Conservation (phyloP, 805 yeast species). For the Ogataea haglerorum region DNA sequence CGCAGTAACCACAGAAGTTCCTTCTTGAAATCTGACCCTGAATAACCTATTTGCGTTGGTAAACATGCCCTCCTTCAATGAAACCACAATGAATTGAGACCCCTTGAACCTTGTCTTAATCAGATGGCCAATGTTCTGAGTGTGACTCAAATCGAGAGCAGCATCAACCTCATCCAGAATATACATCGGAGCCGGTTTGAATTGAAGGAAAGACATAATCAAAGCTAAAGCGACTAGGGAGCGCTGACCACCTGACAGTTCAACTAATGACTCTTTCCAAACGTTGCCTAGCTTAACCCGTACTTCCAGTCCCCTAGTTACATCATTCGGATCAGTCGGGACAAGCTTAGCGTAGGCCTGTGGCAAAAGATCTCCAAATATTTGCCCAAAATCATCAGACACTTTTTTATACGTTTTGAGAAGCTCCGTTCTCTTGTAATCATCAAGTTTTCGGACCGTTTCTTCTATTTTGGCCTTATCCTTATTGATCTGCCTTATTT, state of each 20-base stretch:
- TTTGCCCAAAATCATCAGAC: constrained; percentile 81
- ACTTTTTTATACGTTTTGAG: constrained; percentile 85
- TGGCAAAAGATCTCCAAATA: constrained; percentile 84
- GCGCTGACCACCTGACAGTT: constrained; percentile 95
- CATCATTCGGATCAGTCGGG: constrained; percentile 74
- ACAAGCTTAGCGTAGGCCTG: constrained; percentile 87
- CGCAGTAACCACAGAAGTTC: constrained; percentile 85
- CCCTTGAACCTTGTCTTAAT: constrained; percentile 94
- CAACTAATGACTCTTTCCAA: constrained; percentile 95
- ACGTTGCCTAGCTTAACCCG: constrained; percentile 85
- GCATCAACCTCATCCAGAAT: constrained; percentile 98
- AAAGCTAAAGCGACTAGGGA: constrained; percentile 90
- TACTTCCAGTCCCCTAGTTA: constrained; percentile 87
- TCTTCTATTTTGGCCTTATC: constrained; percentile 88
- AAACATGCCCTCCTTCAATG: constrained; percentile 97
- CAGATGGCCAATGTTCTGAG: constrained; percentile 95
- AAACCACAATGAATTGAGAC: constrained; percentile 93
- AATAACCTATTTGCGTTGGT: constrained; percentile 94
- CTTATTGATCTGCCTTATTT: constrained; percentile 83
- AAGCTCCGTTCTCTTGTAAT: constrained; percentile 79
- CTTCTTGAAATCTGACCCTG: constrained; percentile 92
- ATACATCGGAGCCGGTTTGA: constrained; percentile 98
- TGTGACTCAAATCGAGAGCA: constrained; percentile 93
- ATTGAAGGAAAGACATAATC: constrained; percentile 87
- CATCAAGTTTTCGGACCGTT: constrained; percentile 78